Evolutionary conservation across 305 asterid genomes (phyloP), one percentile per base, ranked within the genome.

Genomic region (Fraxinus albicans): DNA sequence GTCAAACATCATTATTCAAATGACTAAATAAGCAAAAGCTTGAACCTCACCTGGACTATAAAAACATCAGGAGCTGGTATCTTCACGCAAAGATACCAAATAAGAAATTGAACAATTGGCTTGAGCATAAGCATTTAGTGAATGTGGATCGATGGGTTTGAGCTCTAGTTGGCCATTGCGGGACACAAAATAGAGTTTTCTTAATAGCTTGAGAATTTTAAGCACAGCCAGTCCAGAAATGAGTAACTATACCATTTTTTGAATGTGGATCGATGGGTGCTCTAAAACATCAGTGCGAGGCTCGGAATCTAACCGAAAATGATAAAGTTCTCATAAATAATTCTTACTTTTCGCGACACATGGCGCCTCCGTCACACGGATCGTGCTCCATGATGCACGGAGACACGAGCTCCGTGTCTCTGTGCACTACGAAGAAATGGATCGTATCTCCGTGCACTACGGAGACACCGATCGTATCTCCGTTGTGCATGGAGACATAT

Each of bases 11-110:
- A 6, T n/a, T 7, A 9, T 58, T 58, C 23, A 17, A 58, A 47
- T 23, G 47, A 42, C 55, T 63, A 13, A 12, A 69, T 29, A 79
- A 63, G 17, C 34, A 84, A 31, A 58, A 79, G 29, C 75, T 25
- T 73, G 75, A 73, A 88, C 76, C 91, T 89, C 86, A 92, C 99
- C 97, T 95, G 99, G 87, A 94, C 98, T 44, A 95, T 78, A 87
- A 91, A 93, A 86, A 85, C 93, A 86, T 95, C 96, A 58, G 99
- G 99, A 67, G 97, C 93, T 0, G 99, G 95, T 85, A 95, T 93
- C 88, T 90, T 93, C 31, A 87, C 81, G 79, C 97, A 94, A 69
- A 95, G 93, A 87, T 95, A 93, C 96, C 98, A n/a, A n/a, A 90
- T 83, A 79, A 93, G 86, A 84, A 94, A 91, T 89, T 95, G 98